Conservation (phyloP, 371 early-diverging fungal species). For the Mortierella sp. region DNA sequence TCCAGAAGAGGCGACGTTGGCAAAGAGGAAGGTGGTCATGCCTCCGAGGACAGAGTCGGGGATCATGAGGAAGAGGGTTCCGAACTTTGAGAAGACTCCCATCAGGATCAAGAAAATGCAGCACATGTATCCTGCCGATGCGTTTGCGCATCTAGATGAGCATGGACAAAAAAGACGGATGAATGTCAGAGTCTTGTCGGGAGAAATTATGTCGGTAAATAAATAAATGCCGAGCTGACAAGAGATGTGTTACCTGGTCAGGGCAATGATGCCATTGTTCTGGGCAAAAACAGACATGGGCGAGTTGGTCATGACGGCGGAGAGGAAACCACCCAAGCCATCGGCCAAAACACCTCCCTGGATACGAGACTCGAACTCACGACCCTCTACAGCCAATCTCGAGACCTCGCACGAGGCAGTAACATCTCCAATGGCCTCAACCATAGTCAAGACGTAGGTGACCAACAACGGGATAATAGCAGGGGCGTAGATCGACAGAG, state of each 20-base stretch:
- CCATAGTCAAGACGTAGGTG: conserved; percentile 67
- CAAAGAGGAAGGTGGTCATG: conserved; percentile 74
- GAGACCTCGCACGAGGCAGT: conserved; percentile 77
- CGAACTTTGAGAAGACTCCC: conserved; percentile 74
- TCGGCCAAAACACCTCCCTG: conserved; percentile 75
- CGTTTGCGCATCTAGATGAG: conserved; percentile 65
- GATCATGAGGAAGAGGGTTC: conserved; percentile 68
- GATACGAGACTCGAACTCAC: conserved; percentile 66
- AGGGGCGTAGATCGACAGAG: conserved; percentile 71
- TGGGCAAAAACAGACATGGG: conserved; percentile 75
- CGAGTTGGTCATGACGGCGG: conserved; percentile 73
- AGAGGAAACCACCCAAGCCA: conserved; percentile 69
- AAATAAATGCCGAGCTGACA: background rate
- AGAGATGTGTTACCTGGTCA: conserved; percentile 46
- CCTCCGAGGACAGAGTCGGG: conserved; percentile 70
- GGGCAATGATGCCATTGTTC: conserved; percentile 73
- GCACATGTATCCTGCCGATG: conserved; percentile 70
- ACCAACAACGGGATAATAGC: conserved; percentile 72
- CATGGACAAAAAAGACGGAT: background rate
- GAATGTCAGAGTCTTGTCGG: background rate
- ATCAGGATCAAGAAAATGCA: conserved; percentile 68
- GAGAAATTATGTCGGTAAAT: background rate
- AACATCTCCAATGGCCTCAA: conserved; percentile 68
- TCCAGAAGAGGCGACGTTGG: conserved; percentile 72
- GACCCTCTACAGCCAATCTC: conserved; percentile 72